These are phyloP conservation scores for Fusarium sp. DNA, from an alignment of 2,329 filamentous ascomycete species.

Conservation along the genomic window DNA sequence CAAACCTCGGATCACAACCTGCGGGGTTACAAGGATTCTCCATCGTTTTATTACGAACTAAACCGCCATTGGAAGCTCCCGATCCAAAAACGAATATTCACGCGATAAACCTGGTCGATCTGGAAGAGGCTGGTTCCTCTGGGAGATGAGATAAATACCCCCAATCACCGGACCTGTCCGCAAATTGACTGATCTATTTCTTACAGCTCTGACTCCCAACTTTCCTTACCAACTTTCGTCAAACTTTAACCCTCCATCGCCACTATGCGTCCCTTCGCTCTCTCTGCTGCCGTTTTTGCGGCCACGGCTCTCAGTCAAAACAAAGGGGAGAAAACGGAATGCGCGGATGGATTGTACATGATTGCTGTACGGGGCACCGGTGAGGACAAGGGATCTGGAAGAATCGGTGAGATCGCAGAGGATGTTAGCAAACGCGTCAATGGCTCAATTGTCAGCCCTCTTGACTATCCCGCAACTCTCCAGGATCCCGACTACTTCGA, in stretches of 20 bases:
- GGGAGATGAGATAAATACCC: conserved; percentile 21
- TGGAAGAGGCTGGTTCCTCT: background rate
- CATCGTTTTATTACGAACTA: conserved; percentile 10
- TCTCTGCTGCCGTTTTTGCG: conserved; percentile 40
- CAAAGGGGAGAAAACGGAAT: conserved; percentile 35
- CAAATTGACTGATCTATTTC: background rate
- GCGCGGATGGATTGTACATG: conserved; percentile 52
- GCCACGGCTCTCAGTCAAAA: conserved; percentile 38
- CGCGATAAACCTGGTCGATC: conserved; percentile 13
- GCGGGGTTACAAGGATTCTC: conserved; percentile 32
- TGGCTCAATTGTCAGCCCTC: conserved; percentile 47
- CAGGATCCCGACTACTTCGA: conserved; percentile 45
- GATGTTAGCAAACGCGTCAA: conserved; percentile 47
- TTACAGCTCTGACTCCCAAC: background rate
- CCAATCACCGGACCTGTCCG: background rate
- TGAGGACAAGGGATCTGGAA: conserved; percentile 49
- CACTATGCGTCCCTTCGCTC: conserved; percentile 31
- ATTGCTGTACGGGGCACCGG: conserved; percentile 52
- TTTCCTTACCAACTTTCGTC: background rate
- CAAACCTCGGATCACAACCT: conserved; percentile 26
- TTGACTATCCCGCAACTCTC: conserved; percentile 53
- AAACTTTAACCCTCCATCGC: background rate
- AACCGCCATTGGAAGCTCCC: conserved; percentile 29
- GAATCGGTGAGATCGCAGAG: conserved; percentile 47
- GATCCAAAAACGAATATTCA: background rate